Base-by-base conservation (phyloP, 805 yeast genomes). In the Metschnikowia vanudenii region DNA sequence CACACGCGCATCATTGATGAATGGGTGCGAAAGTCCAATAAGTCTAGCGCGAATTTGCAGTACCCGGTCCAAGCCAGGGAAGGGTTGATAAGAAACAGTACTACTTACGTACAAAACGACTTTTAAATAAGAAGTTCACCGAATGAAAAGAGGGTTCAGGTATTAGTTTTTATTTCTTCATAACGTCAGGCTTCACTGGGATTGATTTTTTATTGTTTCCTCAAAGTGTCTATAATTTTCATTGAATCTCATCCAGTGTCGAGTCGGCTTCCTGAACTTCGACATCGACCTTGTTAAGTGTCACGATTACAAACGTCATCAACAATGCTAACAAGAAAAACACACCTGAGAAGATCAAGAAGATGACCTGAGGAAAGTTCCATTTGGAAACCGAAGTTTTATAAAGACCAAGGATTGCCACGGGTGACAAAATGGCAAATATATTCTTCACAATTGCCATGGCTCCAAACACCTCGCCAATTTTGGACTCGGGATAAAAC, bases 391-490 rank as follows among this genome's bases (percentile, higher is more conserved):
- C 44, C 3, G 68, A 55, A 17, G 22, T 26, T 42, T 56, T 56
- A 57, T 84, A 85, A 19, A 82, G 43, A 2, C 67, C 63, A 14
- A 84, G 61, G 28, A 78, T 61, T 0, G 68, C 14, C 5, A 80
- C 63, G 0, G 92, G 89, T 1, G 73, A 64, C 8, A 75, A 46
- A 49, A 83, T 65, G 48, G 68, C 63, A 3, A 76, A 62, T 0
- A 76, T 40, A 52, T 80, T 82, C 58, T 81, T 79, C 14, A 84
- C 59, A 41, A 85, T 60, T 0, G 88, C 79, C 37, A 85, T 61
- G 0, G 84, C 88, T 9, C 92, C 90, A 65, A 84, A 85, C 14
- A 83, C 70, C 61, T 84, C 89, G 14, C 95, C 95, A 4, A 80
- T 73, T 50, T 75, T 75, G 12, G 75, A 71, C 34, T 79, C 80